Conservation (phyloP, 1,284 basidiomycete genomes). For the Trametes versicolor region DNA sequence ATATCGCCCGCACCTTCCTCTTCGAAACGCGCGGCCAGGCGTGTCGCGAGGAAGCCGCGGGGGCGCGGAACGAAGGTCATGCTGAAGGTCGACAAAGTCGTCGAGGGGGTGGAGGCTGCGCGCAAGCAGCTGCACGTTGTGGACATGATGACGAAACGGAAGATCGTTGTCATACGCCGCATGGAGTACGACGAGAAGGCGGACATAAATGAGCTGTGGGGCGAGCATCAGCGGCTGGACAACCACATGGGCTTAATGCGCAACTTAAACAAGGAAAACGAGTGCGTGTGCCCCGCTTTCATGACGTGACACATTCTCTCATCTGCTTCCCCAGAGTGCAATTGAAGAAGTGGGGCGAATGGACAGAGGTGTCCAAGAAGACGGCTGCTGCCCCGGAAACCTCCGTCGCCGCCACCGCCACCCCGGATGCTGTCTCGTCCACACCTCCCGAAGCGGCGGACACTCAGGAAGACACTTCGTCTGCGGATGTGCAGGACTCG, state of each 20-base stretch:
- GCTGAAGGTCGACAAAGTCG: constrained; percentile 27
- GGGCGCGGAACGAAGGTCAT: constrained; percentile 10
- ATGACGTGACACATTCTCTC: too few species aligned
- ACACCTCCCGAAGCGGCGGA: background rate
- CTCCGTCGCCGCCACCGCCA: too few species aligned
- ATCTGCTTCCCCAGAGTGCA: background rate
- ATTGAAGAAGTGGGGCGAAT: constrained; percentile 10
- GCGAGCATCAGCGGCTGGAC: too few species aligned
- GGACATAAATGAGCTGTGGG: constrained; percentile 21
- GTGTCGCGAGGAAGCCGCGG: background rate
- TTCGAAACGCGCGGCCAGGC: background rate
- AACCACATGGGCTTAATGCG: too few species aligned
- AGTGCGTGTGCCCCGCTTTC: background rate
- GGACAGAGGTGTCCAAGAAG: constrained; percentile 13
- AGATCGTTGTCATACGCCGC: constrained; percentile 20
- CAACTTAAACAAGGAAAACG: background rate
- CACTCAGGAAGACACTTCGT: background rate
- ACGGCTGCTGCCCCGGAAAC: background rate
- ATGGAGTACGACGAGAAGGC: background rate
- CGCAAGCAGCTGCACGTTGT: constrained; percentile 18
- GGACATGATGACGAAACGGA: constrained; percentile 11
- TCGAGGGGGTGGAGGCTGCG: constrained; percentile 18
- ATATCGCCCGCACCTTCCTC: constrained; percentile 3
- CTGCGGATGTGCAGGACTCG: background rate
- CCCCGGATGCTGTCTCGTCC: background rate